Evolutionary conservation across 495 filamentous ascomycete genomes (phyloP).

Genomic region (Tuber aestivum): DNA sequence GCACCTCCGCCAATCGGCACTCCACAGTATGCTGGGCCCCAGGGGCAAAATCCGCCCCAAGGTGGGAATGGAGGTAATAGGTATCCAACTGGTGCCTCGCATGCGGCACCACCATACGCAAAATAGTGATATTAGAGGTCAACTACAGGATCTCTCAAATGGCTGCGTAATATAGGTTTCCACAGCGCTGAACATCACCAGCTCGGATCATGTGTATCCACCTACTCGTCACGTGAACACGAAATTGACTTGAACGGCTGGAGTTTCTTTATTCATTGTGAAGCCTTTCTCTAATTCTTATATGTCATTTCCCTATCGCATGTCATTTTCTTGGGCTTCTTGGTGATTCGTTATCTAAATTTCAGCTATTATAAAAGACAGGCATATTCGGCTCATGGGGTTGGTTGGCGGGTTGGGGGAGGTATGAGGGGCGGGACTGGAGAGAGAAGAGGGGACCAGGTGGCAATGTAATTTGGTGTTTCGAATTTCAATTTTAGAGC

Average conservation of each 20-base stretch:
- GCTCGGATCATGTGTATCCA: not conserved
- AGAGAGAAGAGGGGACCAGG: not conserved
- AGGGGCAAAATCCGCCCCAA: not conserved
- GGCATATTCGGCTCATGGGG: not conserved
- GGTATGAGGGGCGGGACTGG: not conserved
- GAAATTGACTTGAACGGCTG: not conserved
- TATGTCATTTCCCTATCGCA: not conserved
- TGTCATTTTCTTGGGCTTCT: not conserved
- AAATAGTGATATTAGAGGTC: not conserved
- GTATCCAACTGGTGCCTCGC: not conserved
- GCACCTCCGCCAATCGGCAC: not conserved
- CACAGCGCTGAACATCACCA: not conserved
- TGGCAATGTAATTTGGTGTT: not conserved
- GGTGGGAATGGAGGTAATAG: not conserved
- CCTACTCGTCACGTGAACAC: not conserved
- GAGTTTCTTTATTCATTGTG: not conserved
- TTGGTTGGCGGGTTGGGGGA: not conserved
- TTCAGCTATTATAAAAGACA: not conserved
- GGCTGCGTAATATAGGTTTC: not conserved
- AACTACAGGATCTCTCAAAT: not conserved
- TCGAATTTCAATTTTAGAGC: not conserved
- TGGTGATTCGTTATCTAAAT: not conserved
- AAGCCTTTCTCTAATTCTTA: not conserved
- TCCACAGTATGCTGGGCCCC: constrained; percentile 3
- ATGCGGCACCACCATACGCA: not conserved